Evolutionary conservation across 2,329 filamentous ascomycete genomes (phyloP), one percentile per base, ranked within the genome.

Genomic region (Trichophyton verrucosum): DNA sequence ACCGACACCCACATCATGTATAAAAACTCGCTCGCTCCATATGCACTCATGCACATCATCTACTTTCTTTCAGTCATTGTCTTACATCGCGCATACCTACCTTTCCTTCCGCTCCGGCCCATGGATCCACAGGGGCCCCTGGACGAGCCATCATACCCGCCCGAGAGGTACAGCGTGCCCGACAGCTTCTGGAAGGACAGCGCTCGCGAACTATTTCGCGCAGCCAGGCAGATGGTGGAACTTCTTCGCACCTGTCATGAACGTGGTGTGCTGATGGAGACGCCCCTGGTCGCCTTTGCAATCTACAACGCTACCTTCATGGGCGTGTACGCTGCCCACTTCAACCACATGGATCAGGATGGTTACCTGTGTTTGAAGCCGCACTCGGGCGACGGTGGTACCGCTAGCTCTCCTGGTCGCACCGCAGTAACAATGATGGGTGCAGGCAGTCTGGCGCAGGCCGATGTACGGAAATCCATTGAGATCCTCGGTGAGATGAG

Each of bases 71-170:
- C 79, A 44, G 77, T 78, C 40, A 79, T 83, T 56, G 76, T 81
- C 58, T 74, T 83, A 3, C 79, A 82, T 64, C 76, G 81, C 60
- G 77, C 82, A 60, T 82, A 82, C 63, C 70, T 83, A 13, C 80
- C 80, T 0, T 82, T 82, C 66, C 70, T 82, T 4, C 79, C 81
- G 0, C 70, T 82, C 51, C 74, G 75, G 17, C 77, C 75, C 64
- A 67, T 71, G 22, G 77, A 78, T 65, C 81, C 81, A 1, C 67
- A 76, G 51, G 81, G 81, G 1, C 81, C 81, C 0, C 64, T 82
- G 40, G 81, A 83, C 62, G 76, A 77, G 53, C 78, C 79, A 1
- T 62, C 72, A 1, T 77, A 80, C 56, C 70, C 76, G 1, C 65
- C 74, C 2, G 74, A 78, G 17, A 75, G 76, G 60, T 73, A 74